Base-by-base conservation (phyloP, 2,329 filamentous ascomycete species). In the Exophiala oligosperma region DNA sequence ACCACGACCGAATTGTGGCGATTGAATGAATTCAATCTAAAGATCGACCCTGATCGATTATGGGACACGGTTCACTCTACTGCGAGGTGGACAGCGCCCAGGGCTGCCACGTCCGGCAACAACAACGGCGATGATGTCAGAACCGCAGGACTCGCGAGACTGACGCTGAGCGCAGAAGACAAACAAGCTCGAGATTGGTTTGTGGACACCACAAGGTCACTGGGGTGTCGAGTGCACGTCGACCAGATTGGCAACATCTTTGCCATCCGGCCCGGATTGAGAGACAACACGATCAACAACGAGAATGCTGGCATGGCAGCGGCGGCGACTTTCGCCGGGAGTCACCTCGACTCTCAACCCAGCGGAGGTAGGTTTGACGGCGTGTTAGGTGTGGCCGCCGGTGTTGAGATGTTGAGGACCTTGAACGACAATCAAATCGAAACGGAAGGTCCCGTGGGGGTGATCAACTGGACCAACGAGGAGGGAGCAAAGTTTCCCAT, bases 231-330 rank as follows among this genome's bases (percentile, higher is more conserved):
- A 2, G 78, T 89, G 6, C 85, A 81, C 0, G 73, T 91, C 1
- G 90, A 94, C 69, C 77, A 82, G 17, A 91, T 93, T 83, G 90
- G 90, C 24, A 94, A 93, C 64, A 89, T 89, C 61, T 93, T 93
- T 69, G 88, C 89, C 1, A 79, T 90, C 3, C 81, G 87, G 1
- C 82, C 85, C 2, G 89, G 90, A 0, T 73, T 81, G 51, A 72
- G 73, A 49, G 76, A 79, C 24, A 77, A 83, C 17, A 17, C 17
- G 17, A 17, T 17, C 17, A 17, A 17, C 17, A 17, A 17, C 17
- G 17, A 17, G 17, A 17, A 17, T 17, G 17, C 17, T 17, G 17
- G 17, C 17, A 17, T 17, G 32, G 11, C 32, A 17, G 81, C 81
- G 1, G 78, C 84, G 2, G 61, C 65, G 4, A 67, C 63, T 14